Evolutionary conservation across 208 protist species (phyloP).

Genomic region (Trypanosoma mega): DNA sequence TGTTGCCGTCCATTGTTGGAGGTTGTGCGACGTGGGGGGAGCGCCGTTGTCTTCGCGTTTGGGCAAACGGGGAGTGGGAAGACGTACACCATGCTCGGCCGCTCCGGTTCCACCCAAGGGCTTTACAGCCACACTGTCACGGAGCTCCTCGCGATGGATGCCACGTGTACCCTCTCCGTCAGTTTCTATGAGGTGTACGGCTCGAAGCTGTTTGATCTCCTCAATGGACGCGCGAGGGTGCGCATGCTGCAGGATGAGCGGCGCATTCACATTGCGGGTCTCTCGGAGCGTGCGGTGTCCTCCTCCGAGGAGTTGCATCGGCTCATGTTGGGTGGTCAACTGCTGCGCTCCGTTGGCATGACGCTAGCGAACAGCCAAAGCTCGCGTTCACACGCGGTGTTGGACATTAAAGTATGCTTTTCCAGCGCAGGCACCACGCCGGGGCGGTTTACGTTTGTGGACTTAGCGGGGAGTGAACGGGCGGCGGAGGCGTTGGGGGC

Average conservation of each 20-base stretch:
- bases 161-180: slow-evolving; percentile 40
- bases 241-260: slow-evolving; percentile 92
- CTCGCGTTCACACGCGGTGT: slow-evolving; percentile 82
- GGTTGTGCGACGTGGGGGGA: slow-evolving; percentile 53
- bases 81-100: slow-evolving; percentile 89
- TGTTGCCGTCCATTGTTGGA: slow-evolving; percentile 69
- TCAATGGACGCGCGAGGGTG: slow-evolving; percentile 85
- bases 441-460: slow-evolving; percentile 97
- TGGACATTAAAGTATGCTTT: slow-evolving; percentile 71
- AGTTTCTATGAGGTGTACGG: slow-evolving; percentile 96
- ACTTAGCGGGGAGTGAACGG: slow-evolving; percentile 98
- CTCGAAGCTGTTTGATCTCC: slow-evolving; percentile 92
- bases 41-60: slow-evolving; percentile 93
- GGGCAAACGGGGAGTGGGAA: slow-evolving; percentile 96
- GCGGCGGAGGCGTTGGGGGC: slow-evolving; percentile 90
- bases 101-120: slow-evolving; percentile 42
- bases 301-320: slow-evolving; percentile 66
- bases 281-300: slow-evolving; percentile 74
- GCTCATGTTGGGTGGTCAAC: slow-evolving; percentile 80
- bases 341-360: slow-evolving; percentile 69
- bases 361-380: slow-evolving; percentile 87
- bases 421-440: slow-evolving; percentile 2
- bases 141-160: slow-evolving; percentile 85
- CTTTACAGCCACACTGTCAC: slow-evolving; percentile 91
- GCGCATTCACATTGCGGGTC: slow-evolving; percentile 89